phyloP scores from a whole-genome alignment of 2,329 filamentous ascomycete species.

The Claviceps sp. region DNA sequence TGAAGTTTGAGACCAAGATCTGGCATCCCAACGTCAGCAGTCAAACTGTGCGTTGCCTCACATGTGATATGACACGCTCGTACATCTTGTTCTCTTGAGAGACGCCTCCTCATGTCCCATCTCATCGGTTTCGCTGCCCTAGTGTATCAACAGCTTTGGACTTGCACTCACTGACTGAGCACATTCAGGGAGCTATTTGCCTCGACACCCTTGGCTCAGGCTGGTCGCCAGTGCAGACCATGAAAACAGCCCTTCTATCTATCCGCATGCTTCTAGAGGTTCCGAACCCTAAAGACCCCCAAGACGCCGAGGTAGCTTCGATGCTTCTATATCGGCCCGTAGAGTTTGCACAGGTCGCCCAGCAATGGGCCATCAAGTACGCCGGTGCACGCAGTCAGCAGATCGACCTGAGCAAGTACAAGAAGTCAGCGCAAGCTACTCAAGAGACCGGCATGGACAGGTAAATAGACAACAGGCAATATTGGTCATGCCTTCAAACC shows the following conservation, averaged over 20 bases:
- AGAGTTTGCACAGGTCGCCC: slow-evolving; percentile 66
- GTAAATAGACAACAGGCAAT: slow-evolving; percentile 12
- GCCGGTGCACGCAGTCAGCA: slow-evolving; percentile 55
- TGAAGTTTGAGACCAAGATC: slow-evolving; percentile 85
- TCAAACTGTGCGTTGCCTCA: slow-evolving; percentile 55
- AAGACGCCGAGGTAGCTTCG: slow-evolving; percentile 86
- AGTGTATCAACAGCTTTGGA: neutral
- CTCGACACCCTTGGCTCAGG: slow-evolving; percentile 79
- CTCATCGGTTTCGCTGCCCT: neutral
- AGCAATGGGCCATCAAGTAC: slow-evolving; percentile 79
- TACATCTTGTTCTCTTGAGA: neutral
- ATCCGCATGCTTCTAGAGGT: slow-evolving; percentile 85
- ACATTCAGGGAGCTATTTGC: slow-evolving; percentile 78
- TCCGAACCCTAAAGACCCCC: slow-evolving; percentile 90
- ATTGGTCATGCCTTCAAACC: neutral
- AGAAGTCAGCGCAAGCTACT: slow-evolving; percentile 15
- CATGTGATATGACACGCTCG: neutral
- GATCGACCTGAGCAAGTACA: slow-evolving; percentile 24
- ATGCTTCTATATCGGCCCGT: slow-evolving; percentile 75
- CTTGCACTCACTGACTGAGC: neutral
- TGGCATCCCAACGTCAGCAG: slow-evolving; percentile 98
- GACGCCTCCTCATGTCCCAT: neutral
- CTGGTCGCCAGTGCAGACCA: slow-evolving; percentile 93
- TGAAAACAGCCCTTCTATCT: slow-evolving; percentile 88
- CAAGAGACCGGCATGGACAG: slow-evolving; percentile 11